Evolutionary conservation across 2,329 filamentous ascomycete genomes (phyloP).

Genomic region (Fusarium incarnatum): DNA sequence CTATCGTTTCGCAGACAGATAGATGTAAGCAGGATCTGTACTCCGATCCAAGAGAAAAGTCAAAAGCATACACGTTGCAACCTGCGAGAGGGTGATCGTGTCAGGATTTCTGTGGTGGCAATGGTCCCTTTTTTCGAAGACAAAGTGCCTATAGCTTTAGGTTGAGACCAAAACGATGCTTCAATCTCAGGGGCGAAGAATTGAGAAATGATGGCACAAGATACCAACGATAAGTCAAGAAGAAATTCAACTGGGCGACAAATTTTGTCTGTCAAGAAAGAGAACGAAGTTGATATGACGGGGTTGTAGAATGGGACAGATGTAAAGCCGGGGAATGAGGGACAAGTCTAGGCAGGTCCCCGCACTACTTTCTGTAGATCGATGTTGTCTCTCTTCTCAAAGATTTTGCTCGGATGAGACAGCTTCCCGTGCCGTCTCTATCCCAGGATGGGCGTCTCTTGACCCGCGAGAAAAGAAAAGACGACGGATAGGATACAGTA

Average conservation of each 20-base stretch:
- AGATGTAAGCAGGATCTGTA: slow-evolving; percentile 13
- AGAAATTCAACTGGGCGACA: slow-evolving; percentile 19
- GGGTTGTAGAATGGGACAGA: slow-evolving; percentile 42
- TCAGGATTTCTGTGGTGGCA: slow-evolving; percentile 18
- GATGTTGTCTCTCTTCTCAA: slow-evolving; percentile 47
- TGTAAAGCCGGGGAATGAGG: slow-evolving; percentile 38
- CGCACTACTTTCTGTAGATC: slow-evolving; percentile 35
- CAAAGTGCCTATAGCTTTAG: slow-evolving; percentile 10
- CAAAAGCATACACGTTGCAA: slow-evolving; percentile 9
- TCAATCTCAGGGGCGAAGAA: not conserved
- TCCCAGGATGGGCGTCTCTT: slow-evolving; percentile 40
- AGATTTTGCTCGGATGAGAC: slow-evolving; percentile 37
- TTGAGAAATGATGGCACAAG: slow-evolving; percentile 15
- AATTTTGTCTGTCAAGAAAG: slow-evolving; percentile 35
- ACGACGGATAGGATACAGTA: slow-evolving; percentile 15
- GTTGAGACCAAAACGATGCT: slow-evolving; percentile 10
- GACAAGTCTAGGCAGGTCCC: slow-evolving; percentile 39
- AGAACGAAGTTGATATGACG: slow-evolving; percentile 38
- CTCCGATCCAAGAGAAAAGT: slow-evolving; percentile 11
- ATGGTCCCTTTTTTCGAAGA: slow-evolving; percentile 5
- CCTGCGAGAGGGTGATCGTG: slow-evolving; percentile 19
- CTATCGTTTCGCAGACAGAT: slow-evolving; percentile 1
- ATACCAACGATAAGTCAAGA: slow-evolving; percentile 4
- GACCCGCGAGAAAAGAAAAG: slow-evolving; percentile 39
- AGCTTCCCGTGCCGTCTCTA: slow-evolving; percentile 38